Conservation (phyloP, 2,329 filamentous ascomycete species). For the Colletotrichum karsti region DNA sequence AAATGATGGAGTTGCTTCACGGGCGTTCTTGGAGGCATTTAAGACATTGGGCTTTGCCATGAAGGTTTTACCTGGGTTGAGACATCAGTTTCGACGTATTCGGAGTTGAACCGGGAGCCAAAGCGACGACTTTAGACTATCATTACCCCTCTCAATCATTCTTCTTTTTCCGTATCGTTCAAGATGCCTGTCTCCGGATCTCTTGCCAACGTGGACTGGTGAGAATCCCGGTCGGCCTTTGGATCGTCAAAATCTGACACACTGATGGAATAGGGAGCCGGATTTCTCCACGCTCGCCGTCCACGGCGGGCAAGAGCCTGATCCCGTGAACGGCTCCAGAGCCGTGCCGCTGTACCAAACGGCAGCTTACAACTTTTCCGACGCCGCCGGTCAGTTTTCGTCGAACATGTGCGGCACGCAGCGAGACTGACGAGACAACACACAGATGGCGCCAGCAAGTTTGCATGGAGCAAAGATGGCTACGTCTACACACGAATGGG, state of each 20-base stretch:
- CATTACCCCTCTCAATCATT: slow-evolving; percentile 19
- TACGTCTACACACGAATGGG: slow-evolving; percentile 95
- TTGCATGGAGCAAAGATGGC: slow-evolving; percentile 64
- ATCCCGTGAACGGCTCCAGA: slow-evolving; percentile 83
- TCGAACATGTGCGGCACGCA: background rate
- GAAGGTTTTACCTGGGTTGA: background rate
- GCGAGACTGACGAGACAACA: background rate
- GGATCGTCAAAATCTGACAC: slow-evolving; percentile 5
- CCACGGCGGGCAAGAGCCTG: slow-evolving; percentile 71
- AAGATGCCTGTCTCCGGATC: slow-evolving; percentile 41
- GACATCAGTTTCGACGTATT: slow-evolving; percentile 3
- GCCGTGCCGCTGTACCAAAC: slow-evolving; percentile 97
- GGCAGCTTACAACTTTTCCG: slow-evolving; percentile 52
- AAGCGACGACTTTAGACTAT: slow-evolving; percentile 17
- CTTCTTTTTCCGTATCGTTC: background rate
- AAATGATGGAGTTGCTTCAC: slow-evolving; percentile 5
- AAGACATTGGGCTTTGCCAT: slow-evolving; percentile 18
- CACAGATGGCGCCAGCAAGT: slow-evolving; percentile 44
- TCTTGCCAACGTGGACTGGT: slow-evolving; percentile 42
- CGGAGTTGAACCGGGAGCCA: background rate
- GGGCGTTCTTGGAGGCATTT: slow-evolving; percentile 20
- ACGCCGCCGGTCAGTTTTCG: slow-evolving; percentile 25
- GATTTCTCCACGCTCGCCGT: slow-evolving; percentile 32
- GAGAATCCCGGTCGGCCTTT: slow-evolving; percentile 30
- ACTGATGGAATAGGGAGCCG: slow-evolving; percentile 17